Evolutionary conservation across 345 rosid genomes (phyloP).

Genomic region (Dovyalis caffra): DNA sequence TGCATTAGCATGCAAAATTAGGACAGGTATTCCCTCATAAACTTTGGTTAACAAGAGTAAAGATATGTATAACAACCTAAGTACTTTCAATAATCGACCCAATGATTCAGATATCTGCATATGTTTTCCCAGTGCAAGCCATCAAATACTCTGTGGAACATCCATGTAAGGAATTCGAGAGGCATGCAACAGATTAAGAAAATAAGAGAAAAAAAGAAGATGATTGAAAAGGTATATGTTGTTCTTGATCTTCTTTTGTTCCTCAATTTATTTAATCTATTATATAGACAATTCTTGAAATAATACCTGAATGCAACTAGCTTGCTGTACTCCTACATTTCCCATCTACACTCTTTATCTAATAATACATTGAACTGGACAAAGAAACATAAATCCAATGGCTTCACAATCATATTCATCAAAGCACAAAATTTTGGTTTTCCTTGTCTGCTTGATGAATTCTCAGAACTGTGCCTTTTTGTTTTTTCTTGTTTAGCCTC

Average conservation of each 20-base stretch:
- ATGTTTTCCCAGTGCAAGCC: too few species aligned
- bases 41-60: too few species aligned
- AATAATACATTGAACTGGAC: background rate
- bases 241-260: background rate
- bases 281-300: background rate
- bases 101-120: too few species aligned
- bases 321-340: background rate
- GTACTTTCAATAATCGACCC: too few species aligned
- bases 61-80: too few species aligned
- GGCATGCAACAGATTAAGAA: too few species aligned
- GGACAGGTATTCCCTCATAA: too few species aligned
- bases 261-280: background rate
- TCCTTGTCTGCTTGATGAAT: background rate
- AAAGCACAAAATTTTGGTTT: background rate
- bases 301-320: background rate
- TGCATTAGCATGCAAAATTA: too few species aligned
- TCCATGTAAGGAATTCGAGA: too few species aligned
- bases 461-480: background rate
- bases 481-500: background rate
- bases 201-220: too few species aligned
- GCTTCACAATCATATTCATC: background rate
- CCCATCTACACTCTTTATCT: background rate
- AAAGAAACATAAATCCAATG: background rate
- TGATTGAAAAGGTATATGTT: too few species aligned
- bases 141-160: too few species aligned